These are phyloP conservation scores for Claviceps arundinis DNA, from an alignment of 2,329 filamentous ascomycete genomes.

Conservation along the genomic window DNA sequence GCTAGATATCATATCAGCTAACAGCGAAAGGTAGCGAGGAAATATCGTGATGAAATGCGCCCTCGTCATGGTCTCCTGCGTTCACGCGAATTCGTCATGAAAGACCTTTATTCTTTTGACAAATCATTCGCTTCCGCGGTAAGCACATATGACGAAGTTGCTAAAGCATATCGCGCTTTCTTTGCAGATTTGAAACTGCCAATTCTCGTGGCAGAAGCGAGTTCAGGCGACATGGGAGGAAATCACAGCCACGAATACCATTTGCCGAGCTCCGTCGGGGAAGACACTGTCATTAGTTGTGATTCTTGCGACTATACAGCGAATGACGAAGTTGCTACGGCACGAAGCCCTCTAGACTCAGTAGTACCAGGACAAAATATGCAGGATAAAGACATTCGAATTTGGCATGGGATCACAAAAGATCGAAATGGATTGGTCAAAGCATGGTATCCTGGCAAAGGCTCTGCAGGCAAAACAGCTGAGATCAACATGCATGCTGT, in stretches of 20 bases:
- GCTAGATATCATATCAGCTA: neutral
- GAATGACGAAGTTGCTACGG: conserved; percentile 71
- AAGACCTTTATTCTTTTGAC: conserved; percentile 96
- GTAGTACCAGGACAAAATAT: neutral
- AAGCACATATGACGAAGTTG: conserved; percentile 66
- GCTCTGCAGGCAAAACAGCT: conserved; percentile 13
- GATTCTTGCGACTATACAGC: conserved; percentile 58
- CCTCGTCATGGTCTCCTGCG: conserved; percentile 80
- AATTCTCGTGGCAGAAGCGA: conserved; percentile 73
- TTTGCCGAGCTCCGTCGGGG: conserved; percentile 63
- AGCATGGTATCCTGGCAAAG: conserved; percentile 46
- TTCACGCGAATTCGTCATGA: conserved; percentile 91
- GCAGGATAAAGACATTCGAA: conserved; percentile 14
- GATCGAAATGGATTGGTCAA: conserved; percentile 57
- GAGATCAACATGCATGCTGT: conserved; percentile 43
- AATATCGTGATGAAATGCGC: conserved; percentile 86
- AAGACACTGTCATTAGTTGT: conserved; percentile 75
- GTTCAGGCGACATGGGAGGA: conserved; percentile 93
- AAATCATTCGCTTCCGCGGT: conserved; percentile 51
- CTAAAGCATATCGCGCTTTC: conserved; percentile 58
- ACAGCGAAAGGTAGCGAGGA: conserved; percentile 45
- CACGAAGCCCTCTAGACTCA: conserved; percentile 10
- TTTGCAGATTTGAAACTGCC: conserved; percentile 76
- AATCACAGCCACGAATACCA: conserved; percentile 92
- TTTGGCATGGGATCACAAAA: conserved; percentile 52